A percentile compares a stretch with the other conserved stretches of the same genome.
These are phyloP conservation scores for Castanopsis chinensis DNA, from an alignment of 306 rosid genomes.

Conservation along the genomic window DNA sequence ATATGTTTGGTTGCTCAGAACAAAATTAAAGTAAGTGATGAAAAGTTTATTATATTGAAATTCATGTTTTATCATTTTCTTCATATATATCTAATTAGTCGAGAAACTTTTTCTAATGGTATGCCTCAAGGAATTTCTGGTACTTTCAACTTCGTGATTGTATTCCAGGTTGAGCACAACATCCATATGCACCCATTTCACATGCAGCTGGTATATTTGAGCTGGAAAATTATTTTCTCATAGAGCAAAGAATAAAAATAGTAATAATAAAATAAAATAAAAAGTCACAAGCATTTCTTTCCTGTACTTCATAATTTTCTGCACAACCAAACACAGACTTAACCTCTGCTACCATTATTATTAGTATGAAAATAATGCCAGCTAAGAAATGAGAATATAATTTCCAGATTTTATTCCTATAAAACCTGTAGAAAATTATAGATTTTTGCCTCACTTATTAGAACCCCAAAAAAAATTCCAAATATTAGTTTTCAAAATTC, in stretches of 20 bases:
- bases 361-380: no score
- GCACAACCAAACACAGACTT: not conserved
- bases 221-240: not conserved
- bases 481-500: no score
- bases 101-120: slow-evolving; percentile 6
- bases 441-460: no score
- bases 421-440: no score
- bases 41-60: not conserved
- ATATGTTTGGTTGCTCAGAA: not conserved
- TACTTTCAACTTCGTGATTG: not conserved
- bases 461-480: no score
- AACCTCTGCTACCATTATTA: not conserved
- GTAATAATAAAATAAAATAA: not conserved
- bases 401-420: no score
- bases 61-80: not conserved
- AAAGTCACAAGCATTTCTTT: not conserved
- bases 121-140: slow-evolving; percentile 6
- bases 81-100: not conserved
- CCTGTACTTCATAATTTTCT: not conserved
- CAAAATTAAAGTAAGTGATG: not conserved
- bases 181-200: not conserved
- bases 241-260: not conserved
- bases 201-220: not conserved
- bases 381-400: no score
- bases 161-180: not conserved